Conservation (phyloP, 148 eudicot species). For the Camellia granthamiana region DNA sequence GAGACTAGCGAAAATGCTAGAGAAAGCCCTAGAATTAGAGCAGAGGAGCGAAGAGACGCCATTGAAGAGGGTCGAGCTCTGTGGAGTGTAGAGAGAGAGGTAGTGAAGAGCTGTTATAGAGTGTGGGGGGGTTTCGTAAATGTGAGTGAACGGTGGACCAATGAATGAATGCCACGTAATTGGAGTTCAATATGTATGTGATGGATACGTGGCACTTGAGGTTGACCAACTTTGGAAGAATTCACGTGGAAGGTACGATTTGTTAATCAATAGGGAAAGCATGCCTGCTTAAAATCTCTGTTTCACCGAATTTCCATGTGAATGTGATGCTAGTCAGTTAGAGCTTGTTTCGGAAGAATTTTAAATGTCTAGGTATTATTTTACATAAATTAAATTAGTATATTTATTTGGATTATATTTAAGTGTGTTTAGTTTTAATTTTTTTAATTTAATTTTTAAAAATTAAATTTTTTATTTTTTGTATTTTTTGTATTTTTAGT, state of each 20-base stretch:
- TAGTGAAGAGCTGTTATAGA: neutral
- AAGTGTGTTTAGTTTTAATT: too few species aligned
- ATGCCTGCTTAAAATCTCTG: neutral
- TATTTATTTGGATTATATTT: too few species aligned
- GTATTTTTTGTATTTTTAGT: too few species aligned
- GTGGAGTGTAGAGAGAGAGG: conserved; percentile 12
- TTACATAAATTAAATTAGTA: too few species aligned
- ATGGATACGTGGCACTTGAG: neutral
- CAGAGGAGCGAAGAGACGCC: conserved; percentile 14
- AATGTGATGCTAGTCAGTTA: too few species aligned
- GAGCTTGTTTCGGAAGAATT: too few species aligned
- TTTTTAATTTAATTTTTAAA: too few species aligned
- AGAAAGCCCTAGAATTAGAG: conserved; percentile 8
- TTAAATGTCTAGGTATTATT: too few species aligned
- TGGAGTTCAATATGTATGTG: neutral
- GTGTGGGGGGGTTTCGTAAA: neutral
- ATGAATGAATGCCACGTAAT: neutral
- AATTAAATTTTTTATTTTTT: too few species aligned
- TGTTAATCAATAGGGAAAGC: conserved; percentile 1
- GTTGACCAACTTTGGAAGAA: neutral
- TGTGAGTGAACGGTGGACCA: neutral
- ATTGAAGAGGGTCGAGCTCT: conserved; percentile 20
- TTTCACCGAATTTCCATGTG: neutral
- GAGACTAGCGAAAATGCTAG: conserved; percentile 19
- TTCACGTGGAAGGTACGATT: neutral